Conservation (phyloP, 768 basidiomycete genomes). For the Pleurotus pulmonarius region DNA sequence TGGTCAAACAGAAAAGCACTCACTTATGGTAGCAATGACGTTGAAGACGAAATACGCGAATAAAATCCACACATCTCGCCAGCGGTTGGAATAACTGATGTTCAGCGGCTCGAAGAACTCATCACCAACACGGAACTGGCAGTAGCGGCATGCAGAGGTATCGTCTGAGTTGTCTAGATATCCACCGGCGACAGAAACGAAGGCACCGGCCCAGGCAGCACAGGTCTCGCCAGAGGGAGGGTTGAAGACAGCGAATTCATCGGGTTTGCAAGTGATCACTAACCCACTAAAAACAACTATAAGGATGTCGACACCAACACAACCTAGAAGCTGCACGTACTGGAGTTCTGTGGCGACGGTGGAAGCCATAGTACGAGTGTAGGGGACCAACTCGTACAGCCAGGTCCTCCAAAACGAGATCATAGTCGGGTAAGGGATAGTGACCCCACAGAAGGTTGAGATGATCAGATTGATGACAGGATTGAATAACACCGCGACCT, state of each 20-base stretch:
- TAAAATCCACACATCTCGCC: constrained; percentile 68
- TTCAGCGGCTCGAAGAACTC: constrained; percentile 68
- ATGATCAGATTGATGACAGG: constrained; percentile 68
- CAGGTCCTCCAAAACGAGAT: constrained; percentile 71
- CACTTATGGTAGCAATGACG: constrained; percentile 50
- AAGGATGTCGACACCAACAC: constrained; percentile 3
- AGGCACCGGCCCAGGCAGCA: constrained; percentile 61
- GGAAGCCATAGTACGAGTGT: constrained; percentile 67
- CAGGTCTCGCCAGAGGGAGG: constrained; percentile 79
- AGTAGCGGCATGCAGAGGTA: constrained; percentile 65
- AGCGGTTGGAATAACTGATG: constrained; percentile 55
- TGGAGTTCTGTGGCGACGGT: constrained; percentile 79
- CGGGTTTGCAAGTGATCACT: constrained; percentile 55
- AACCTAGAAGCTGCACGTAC: constrained; percentile 26
- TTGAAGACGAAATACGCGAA: constrained; percentile 73
- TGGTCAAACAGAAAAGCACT: constrained; percentile 8
- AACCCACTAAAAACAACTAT: constrained; percentile 44
- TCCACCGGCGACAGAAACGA: constrained; percentile 59
- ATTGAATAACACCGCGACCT: constrained; percentile 77
- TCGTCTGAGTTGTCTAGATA: constrained; percentile 70
- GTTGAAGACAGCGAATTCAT: constrained; percentile 69
- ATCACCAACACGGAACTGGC: constrained; percentile 51
- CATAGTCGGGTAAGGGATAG: constrained; percentile 64
- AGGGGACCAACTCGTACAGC: constrained; percentile 72
- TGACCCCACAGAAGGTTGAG: constrained; percentile 76